Evolutionary conservation across 148 eudicot genomes (phyloP).

Genomic region (Pouteria glomerata): DNA sequence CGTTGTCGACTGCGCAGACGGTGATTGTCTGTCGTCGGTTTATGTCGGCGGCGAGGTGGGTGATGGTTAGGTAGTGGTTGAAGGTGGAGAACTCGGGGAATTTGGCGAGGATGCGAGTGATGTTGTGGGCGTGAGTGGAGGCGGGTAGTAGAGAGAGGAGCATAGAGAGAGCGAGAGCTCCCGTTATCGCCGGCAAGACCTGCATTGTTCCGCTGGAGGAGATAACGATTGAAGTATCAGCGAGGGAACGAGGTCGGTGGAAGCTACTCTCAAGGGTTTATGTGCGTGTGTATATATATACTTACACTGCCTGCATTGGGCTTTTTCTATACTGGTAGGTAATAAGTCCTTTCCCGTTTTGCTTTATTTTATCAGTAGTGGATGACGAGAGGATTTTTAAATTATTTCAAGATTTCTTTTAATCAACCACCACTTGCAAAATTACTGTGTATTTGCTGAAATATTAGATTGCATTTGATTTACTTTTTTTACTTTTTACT

Average conservation of each 20-base stretch:
- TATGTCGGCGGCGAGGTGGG: slow-evolving; percentile 76
- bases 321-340: no score
- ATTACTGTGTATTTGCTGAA: no score
- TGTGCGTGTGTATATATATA: background rate
- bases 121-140: slow-evolving; percentile 44
- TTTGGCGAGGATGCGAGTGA: slow-evolving; percentile 51
- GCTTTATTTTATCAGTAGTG: no score
- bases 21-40: slow-evolving; percentile 72
- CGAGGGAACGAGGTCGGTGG: slow-evolving; percentile 7
- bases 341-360: no score
- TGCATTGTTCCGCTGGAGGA: slow-evolving; percentile 13
- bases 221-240: background rate
- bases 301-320: no score
- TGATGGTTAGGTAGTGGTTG: slow-evolving; percentile 69
- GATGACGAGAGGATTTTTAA: no score
- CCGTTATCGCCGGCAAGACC: background rate
- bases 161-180: background rate
- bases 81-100: slow-evolving; percentile 61
- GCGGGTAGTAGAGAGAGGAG: slow-evolving; percentile 11
- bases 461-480: no score
- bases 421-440: no score
- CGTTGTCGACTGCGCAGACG: slow-evolving; percentile 67
- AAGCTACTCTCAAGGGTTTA: background rate
- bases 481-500: no score
- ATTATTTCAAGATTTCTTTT: no score